These are phyloP conservation scores for Neoboletus subvelutipes DNA, from an alignment of 768 basidiomycete species.

Conservation along the genomic window DNA sequence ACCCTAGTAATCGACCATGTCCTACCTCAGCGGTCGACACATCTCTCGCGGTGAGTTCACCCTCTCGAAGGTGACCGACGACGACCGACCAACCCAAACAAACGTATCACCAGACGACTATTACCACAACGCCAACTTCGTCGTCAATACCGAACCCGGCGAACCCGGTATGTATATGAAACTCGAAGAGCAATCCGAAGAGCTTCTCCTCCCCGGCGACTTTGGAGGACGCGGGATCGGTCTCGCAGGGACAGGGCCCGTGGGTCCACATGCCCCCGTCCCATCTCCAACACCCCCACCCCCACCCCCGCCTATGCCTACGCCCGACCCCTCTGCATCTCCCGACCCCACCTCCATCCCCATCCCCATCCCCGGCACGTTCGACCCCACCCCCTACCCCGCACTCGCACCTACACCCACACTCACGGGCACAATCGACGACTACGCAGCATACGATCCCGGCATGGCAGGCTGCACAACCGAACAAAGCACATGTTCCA, in stretches of 20 bases:
- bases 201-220: constrained; percentile 4
- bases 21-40: constrained; percentile 7
- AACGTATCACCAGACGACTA: constrained; percentile 4
- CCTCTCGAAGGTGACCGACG: too few relatives aligned
- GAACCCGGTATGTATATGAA: too few relatives aligned
- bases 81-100: too few relatives aligned
- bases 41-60: constrained; percentile 7
- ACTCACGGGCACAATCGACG: background rate
- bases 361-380: too few relatives aligned
- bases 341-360: too few relatives aligned
- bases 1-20: background rate
- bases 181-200: background rate
- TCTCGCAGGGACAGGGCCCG: background rate
- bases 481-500: background rate
- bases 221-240: constrained; percentile 1
- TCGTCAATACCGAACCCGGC: constrained; percentile 3
- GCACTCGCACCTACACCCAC: too few relatives aligned
- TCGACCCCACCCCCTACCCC: too few relatives aligned
- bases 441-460: constrained; percentile 20
- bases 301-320: too few relatives aligned
- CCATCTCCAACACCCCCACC: too few relatives aligned
- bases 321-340: too few relatives aligned
- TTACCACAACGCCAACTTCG: background rate
- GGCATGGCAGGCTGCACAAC: constrained; percentile 24
- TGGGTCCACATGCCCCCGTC: too few relatives aligned